Percentiles rank a stretch among this genome's conserved stretches.
These are phyloP conservation scores for Phytophthora rubi DNA, from an alignment of 352 stramenopile genomes.

Conservation along the genomic window DNA sequence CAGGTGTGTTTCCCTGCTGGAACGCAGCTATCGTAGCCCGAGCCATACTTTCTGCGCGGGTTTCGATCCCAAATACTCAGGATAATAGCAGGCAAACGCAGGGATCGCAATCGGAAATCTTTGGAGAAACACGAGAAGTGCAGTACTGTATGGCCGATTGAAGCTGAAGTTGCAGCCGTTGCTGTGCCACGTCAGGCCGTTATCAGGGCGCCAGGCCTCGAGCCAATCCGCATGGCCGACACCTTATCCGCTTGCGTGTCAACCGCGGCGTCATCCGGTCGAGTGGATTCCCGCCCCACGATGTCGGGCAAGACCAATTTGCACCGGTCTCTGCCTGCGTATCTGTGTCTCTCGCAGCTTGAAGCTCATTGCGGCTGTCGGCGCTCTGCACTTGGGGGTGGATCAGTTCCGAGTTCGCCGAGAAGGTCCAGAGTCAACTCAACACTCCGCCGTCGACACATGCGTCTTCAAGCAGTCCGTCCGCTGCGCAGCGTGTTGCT, in stretches of 20 bases:
- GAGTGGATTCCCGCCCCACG: conserved; percentile 17
- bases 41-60: no score
- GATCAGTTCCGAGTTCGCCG: conserved; percentile 30
- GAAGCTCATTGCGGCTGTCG: conserved; percentile 16
- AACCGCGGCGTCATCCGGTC: conserved; percentile 4
- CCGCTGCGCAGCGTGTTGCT: conserved; percentile 23
- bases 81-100: no score
- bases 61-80: no score
- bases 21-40: no score
- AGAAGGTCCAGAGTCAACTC: conserved; percentile 18
- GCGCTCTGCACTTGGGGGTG: not conserved
- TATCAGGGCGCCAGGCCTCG: conserved; percentile 17
- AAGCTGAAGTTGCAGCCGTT: conserved; percentile 13
- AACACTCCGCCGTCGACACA: conserved; percentile 4
- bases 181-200: conserved; percentile 8
- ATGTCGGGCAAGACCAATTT: conserved; percentile 6
- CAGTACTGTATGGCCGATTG: not conserved
- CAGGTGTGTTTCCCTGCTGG: no score
- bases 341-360: conserved; percentile 39
- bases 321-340: not conserved
- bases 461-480: conserved; percentile 33
- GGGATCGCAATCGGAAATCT: no score
- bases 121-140: no score
- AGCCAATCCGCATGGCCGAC: conserved; percentile 19
- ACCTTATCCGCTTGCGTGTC: conserved; percentile 24